phyloP scores from a whole-genome alignment of 129 eudicot species.

The Kitagawia praeruptora region DNA sequence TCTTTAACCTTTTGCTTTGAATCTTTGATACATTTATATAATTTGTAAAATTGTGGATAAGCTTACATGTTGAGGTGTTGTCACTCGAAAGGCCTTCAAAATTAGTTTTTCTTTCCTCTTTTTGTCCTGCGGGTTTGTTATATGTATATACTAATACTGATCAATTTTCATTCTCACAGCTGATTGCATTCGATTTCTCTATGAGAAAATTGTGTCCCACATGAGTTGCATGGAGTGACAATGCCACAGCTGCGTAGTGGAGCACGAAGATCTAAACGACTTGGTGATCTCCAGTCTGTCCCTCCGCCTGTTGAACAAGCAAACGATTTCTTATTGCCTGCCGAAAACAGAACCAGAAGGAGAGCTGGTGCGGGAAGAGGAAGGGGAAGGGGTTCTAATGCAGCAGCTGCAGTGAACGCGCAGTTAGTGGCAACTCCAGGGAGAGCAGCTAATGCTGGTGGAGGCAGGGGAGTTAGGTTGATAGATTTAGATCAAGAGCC shows the following conservation, averaged over 20 bases:
- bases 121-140: too few species aligned
- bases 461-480: slow-evolving; percentile 86
- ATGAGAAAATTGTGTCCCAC: slow-evolving; percentile 33
- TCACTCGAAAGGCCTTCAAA: neutral
- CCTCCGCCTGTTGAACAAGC: slow-evolving; percentile 54
- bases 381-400: slow-evolving; percentile 86
- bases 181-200: neutral
- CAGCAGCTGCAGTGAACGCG: slow-evolving; percentile 39
- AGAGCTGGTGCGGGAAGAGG: slow-evolving; percentile 87
- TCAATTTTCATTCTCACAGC: neutral
- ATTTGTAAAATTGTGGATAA: too few species aligned
- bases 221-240: slow-evolving; percentile 86
- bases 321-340: slow-evolving; percentile 43
- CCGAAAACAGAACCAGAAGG: slow-evolving; percentile 63
- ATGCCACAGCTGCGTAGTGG: slow-evolving; percentile 99
- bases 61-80: neutral
- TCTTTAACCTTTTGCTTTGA: neutral
- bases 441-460: slow-evolving; percentile 57
- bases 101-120: too few species aligned
- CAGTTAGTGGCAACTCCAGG: slow-evolving; percentile 48
- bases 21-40: too few species aligned
- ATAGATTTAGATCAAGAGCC: slow-evolving; percentile 84
- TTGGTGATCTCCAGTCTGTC: slow-evolving; percentile 88
- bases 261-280: slow-evolving; percentile 97
- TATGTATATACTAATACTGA: neutral